phyloP scores from a whole-genome alignment of 2,329 filamentous ascomycete species.

The Fusarium heterosporum region DNA sequence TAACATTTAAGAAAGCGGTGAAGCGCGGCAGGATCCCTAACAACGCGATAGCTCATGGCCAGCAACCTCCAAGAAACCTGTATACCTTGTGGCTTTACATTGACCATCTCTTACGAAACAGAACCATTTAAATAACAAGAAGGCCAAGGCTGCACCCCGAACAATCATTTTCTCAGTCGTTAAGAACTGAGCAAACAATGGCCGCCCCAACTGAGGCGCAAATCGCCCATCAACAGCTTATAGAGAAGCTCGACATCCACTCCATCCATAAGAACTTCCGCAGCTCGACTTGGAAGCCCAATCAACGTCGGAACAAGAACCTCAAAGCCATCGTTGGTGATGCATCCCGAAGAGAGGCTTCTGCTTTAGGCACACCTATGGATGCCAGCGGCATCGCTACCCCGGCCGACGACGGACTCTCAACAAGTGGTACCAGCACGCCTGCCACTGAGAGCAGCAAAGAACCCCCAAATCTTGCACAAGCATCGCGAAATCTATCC shows the following conservation, averaged over 20 bases:
- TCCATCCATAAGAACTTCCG: conserved; percentile 89
- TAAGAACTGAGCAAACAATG: conserved; percentile 55
- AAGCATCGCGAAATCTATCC: conserved; percentile 86
- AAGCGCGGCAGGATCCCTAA: conserved; percentile 50
- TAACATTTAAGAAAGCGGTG: conserved; percentile 46
- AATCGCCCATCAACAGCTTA: conserved; percentile 84
- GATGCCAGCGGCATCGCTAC: conserved; percentile 82
- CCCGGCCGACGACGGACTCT: conserved; percentile 65
- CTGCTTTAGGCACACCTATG: conserved; percentile 81
- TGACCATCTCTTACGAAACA: conserved; percentile 1
- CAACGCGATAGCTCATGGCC: conserved; percentile 29
- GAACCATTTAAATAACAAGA: not conserved
- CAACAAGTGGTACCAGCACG: conserved; percentile 69
- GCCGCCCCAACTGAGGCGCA: conserved; percentile 77
- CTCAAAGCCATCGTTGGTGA: conserved; percentile 96
- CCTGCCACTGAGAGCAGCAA: conserved; percentile 59
- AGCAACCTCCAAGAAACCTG: not conserved
- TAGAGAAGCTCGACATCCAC: conserved; percentile 93
- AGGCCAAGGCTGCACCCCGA: not conserved
- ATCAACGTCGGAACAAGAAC: conserved; percentile 97
- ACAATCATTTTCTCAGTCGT: not conserved
- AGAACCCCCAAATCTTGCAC: conserved; percentile 79
- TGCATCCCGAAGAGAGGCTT: conserved; percentile 88
- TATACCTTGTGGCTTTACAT: not conserved
- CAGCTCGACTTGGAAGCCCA: conserved; percentile 89